Conservation (phyloP, 306 rosid species). For the Prosopis cineraria region DNA sequence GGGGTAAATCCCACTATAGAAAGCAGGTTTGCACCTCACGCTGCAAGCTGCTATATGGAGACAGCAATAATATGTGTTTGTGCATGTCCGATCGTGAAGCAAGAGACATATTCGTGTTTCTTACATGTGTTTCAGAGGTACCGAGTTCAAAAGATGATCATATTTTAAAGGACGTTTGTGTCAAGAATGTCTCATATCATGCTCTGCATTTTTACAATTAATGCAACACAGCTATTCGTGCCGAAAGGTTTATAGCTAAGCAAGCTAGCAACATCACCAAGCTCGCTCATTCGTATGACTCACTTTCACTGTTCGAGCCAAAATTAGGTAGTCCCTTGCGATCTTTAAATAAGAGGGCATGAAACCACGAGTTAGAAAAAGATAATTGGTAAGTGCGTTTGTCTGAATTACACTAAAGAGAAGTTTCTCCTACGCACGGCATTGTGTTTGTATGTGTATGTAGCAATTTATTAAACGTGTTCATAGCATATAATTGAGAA, state of each 20-base stretch:
- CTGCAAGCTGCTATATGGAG: neutral
- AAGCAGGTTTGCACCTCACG: slow-evolving; percentile 17
- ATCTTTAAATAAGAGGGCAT: neutral
- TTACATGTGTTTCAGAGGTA: neutral
- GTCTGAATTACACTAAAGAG: neutral
- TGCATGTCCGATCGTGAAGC: slow-evolving; percentile 16
- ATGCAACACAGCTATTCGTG: neutral
- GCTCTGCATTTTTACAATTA: neutral
- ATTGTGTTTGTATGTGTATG: neutral
- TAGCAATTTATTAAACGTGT: neutral
- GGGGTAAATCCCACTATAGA: slow-evolving; percentile 24
- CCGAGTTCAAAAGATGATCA: slow-evolving; percentile 39
- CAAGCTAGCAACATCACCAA: neutral
- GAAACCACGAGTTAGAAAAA: neutral
- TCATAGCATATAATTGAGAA: neutral
- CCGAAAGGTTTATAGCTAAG: neutral
- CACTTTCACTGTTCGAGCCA: neutral
- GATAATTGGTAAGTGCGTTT: neutral
- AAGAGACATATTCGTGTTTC: slow-evolving; percentile 16
- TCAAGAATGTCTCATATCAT: slow-evolving; percentile 18
- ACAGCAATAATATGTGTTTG: neutral
- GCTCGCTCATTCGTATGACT: neutral
- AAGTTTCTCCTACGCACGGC: neutral
- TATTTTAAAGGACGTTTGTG: slow-evolving; percentile 27
- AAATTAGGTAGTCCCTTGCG: neutral